Evolutionary conservation across 2,329 filamentous ascomycete species (phyloP), one percentile per base, ranked within the genome.

Genomic region (Xylaria hypoxylon): DNA sequence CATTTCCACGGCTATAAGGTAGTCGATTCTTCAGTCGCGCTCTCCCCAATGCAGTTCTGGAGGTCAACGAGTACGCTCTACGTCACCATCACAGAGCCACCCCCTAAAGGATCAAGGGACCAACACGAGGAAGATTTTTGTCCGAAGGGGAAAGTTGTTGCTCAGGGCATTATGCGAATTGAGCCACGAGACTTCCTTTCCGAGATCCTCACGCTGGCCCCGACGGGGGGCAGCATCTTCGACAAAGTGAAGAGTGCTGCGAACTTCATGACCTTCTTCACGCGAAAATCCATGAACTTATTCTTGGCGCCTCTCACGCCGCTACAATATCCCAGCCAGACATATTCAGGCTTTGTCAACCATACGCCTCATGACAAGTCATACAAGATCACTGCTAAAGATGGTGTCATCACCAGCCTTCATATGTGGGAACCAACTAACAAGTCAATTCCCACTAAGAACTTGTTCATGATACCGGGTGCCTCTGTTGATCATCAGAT

Each of bases 401-500:
- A 90, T 73, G 82, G 82, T 10, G 82, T 89, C 2, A 75, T 78
- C 59, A 85, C 86, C 0, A 80, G 80, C 7, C 75, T 90, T 72
- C 82, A 88, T 72, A 80, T 88, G 72, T 90, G 86, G 85, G 83
- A 88, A 68, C 82, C 87, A 2, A 81, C 80, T 1, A 75, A 80
- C 44, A 68, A 73, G 1, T 74, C 71, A 1, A 72, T 80, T 24
- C 75, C 79, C 19, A 75, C 80, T 8, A 81, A 81, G 72, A 85
- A 86, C 67, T 77, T 90, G 5, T 83, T 90, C 66, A 84, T 90
- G 81, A 81, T 90, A 50, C 87, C 88, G 0, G 89, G 88, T 22
- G 87, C 87, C 0, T 81, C 86, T 1, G 88, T 90, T 0, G 86
- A 90, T 74, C 86, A 90, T 70, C 84, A 87, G 68, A 88, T 90